Percentiles rank a stretch among this genome's conserved stretches.
These are phyloP conservation scores for Phaeosphaeria sp. DNA, from an alignment of 2,329 filamentous ascomycete species.

Conservation along the genomic window DNA sequence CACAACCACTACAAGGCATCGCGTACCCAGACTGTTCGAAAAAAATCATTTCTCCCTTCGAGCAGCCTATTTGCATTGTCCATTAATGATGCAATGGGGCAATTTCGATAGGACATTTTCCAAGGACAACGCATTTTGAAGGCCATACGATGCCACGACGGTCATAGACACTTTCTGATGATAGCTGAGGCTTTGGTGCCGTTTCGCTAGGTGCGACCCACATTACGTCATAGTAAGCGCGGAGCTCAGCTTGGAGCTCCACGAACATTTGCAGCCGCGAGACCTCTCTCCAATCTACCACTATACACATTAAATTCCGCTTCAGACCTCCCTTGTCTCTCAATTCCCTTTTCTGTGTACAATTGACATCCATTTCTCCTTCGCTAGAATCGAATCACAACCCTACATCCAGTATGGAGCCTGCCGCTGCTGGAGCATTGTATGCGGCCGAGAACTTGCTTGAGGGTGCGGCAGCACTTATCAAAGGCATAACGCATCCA, in stretches of 20 bases:
- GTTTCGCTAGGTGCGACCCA: not conserved
- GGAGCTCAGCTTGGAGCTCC: not conserved
- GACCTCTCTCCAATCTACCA: not conserved
- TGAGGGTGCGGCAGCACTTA: conserved; percentile 53
- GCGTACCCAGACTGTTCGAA: too few species aligned
- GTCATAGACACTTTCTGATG: not conserved
- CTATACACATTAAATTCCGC: not conserved
- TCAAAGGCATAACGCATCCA: conserved; percentile 55
- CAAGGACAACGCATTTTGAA: too few species aligned
- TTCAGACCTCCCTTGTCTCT: not conserved
- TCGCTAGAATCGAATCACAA: not conserved
- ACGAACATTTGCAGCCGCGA: not conserved
- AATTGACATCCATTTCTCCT: not conserved
- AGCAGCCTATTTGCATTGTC: too few species aligned
- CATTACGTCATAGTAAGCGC: not conserved
- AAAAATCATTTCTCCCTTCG: too few species aligned
- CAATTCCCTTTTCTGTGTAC: not conserved
- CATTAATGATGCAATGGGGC: not conserved
- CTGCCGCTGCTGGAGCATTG: conserved; percentile 45
- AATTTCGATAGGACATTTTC: too few species aligned
- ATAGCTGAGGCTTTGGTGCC: not conserved
- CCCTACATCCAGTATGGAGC: conserved; percentile 37
- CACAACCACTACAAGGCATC: too few species aligned
- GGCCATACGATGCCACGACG: not conserved
- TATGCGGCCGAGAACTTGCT: conserved; percentile 47